Evolutionary conservation across 495 filamentous ascomycete species (phyloP).

Genomic region (Penicillium alfredii): DNA sequence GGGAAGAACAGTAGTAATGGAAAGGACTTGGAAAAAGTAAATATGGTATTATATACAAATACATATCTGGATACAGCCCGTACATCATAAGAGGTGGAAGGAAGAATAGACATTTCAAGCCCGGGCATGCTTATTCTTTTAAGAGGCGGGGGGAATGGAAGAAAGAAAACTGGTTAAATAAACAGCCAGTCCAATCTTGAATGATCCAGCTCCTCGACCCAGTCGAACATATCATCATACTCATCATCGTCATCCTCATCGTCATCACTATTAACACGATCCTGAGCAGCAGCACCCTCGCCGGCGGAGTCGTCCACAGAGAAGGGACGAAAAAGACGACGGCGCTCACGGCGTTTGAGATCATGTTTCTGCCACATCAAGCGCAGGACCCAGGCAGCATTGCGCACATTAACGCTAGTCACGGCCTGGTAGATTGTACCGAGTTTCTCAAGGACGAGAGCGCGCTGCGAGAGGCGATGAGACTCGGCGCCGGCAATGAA

Average conservation of each 20-base stretch:
- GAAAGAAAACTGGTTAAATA: slow-evolving; percentile 29
- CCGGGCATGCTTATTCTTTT: no score
- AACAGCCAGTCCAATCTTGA: slow-evolving; percentile 44
- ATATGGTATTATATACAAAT: slow-evolving; percentile 12
- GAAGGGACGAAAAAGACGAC: background rate
- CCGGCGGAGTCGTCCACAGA: background rate
- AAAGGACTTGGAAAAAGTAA: no score
- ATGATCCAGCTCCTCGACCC: slow-evolving; percentile 42
- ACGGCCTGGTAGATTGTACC: slow-evolving; percentile 35
- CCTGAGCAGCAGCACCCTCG: background rate
- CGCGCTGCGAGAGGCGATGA: slow-evolving; percentile 28
- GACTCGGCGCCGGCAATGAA: slow-evolving; percentile 46
- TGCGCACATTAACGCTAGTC: slow-evolving; percentile 41
- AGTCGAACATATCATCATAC: slow-evolving; percentile 36
- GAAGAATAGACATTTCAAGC: no score
- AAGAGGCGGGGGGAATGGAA: background rate
- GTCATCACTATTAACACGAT: slow-evolving; percentile 4
- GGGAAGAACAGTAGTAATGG: no score
- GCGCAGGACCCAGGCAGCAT: slow-evolving; percentile 41
- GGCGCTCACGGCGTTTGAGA: slow-evolving; percentile 16
- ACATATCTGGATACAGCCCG: slow-evolving; percentile 4
- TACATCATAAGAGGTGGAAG: background rate
- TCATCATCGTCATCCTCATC: slow-evolving; percentile 17
- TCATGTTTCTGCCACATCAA: slow-evolving; percentile 46
- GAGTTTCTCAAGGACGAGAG: slow-evolving; percentile 32